Percentiles rank a stretch among this genome's conserved stretches.
Conservation (phyloP, 1,284 basidiomycete species). For the Paramarasmius palmivorus region DNA sequence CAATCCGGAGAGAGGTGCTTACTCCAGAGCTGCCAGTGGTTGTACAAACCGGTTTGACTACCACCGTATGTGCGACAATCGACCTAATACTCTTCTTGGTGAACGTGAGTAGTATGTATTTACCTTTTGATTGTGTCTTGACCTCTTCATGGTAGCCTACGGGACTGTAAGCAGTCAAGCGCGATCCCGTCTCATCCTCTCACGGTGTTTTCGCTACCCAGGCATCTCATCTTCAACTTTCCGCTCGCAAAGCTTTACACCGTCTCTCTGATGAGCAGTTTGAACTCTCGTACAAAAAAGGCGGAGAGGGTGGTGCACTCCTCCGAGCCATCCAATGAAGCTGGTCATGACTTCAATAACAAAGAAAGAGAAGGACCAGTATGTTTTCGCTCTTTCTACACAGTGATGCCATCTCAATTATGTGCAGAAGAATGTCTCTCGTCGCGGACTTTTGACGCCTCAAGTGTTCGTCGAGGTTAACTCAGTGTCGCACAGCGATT, state of each 20-base stretch:
- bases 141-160: neutral
- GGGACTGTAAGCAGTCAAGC: neutral
- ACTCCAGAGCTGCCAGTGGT: neutral
- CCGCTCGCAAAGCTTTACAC: neutral
- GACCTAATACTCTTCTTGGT: neutral
- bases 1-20: neutral
- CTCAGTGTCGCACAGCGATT: too few species aligned
- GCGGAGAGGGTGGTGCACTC: too few species aligned
- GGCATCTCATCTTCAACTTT: constrained; percentile 2
- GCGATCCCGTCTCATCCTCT: neutral
- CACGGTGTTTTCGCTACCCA: neutral
- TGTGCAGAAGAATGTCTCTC: too few species aligned
- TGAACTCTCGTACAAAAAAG: neutral
- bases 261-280: neutral
- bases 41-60: neutral
- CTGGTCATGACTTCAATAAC: neutral
- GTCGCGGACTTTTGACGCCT: neutral
- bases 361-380: constrained; percentile 1
- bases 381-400: neutral
- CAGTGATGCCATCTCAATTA: too few species aligned
- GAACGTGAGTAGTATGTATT: too few species aligned
- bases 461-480: too few species aligned
- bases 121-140: too few species aligned
- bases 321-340: too few species aligned
- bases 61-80: neutral